These are phyloP conservation scores for Globisporangium emineosum DNA, from an alignment of 352 stramenopile genomes.

Conservation along the genomic window DNA sequence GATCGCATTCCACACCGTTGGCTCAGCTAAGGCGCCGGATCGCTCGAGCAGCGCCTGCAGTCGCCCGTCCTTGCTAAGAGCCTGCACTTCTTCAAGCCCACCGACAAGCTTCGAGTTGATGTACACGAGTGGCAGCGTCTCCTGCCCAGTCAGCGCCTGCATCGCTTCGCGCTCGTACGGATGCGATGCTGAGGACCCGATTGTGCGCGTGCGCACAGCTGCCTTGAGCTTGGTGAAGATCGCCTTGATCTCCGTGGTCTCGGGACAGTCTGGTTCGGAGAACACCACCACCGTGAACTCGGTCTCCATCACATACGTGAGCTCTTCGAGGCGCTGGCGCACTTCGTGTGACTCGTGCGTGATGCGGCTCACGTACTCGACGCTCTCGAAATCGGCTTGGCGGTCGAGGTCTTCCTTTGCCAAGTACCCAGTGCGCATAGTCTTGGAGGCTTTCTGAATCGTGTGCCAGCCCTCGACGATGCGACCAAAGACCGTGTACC, in stretches of 20 bases:
- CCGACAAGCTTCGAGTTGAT: slow-evolving; percentile 92
- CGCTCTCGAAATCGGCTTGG: slow-evolving; percentile 69
- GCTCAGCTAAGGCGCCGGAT: slow-evolving; percentile 60
- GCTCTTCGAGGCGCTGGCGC: slow-evolving; percentile 62
- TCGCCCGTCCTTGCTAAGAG: slow-evolving; percentile 73
- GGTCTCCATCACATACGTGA: slow-evolving; percentile 68
- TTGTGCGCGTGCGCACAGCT: slow-evolving; percentile 48
- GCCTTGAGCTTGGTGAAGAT: slow-evolving; percentile 73
- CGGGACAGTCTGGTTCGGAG: slow-evolving; percentile 92
- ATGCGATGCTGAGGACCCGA: slow-evolving; percentile 50
- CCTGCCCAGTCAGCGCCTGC: slow-evolving; percentile 85
- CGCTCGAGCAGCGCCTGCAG: slow-evolving; percentile 86
- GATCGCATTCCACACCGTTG: slow-evolving; percentile 72
- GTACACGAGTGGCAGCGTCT: slow-evolving; percentile 95
- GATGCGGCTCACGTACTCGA: slow-evolving; percentile 59
- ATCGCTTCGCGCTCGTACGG: slow-evolving; percentile 81
- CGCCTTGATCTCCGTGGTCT: slow-evolving; percentile 88
- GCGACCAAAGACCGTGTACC: slow-evolving; percentile 79
- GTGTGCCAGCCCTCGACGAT: slow-evolving; percentile 78
- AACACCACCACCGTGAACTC: slow-evolving; percentile 92
- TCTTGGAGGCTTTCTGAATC: slow-evolving; percentile 70
- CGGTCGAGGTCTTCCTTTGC: slow-evolving; percentile 60
- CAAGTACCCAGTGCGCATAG: slow-evolving; percentile 65
- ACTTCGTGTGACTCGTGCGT: slow-evolving; percentile 59
- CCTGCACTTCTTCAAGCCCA: slow-evolving; percentile 92